Conservation (phyloP, 2,329 filamentous ascomycete genomes). For the Neonectria coccinea region DNA sequence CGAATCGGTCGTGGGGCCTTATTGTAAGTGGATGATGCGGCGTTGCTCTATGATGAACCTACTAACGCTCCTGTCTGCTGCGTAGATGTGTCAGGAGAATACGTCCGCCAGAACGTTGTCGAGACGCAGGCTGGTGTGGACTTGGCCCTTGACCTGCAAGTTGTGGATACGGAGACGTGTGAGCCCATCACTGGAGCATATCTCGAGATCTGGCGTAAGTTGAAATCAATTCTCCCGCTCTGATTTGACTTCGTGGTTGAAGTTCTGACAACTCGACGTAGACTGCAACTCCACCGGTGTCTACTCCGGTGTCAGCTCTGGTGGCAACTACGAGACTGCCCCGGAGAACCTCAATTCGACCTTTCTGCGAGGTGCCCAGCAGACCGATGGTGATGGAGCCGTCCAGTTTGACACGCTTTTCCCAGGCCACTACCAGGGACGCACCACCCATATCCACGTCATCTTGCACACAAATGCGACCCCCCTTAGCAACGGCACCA, state of each 20-base stretch:
- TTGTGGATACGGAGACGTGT: slow-evolving; percentile 16
- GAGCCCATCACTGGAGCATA: slow-evolving; percentile 14
- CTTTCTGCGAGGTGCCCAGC: slow-evolving; percentile 55
- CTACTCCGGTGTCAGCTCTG: slow-evolving; percentile 21
- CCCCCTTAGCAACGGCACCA: slow-evolving; percentile 60
- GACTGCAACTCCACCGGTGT: slow-evolving; percentile 24
- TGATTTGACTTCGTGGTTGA: no score
- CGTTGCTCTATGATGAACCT: no score
- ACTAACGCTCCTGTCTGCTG: not conserved
- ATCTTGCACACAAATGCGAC: slow-evolving; percentile 36
- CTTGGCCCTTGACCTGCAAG: slow-evolving; percentile 18
- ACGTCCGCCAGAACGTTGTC: slow-evolving; percentile 16
- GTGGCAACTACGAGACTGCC: slow-evolving; percentile 12
- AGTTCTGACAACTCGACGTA: not conserved
- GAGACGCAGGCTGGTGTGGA: slow-evolving; percentile 10
- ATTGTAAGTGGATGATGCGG: slow-evolving; percentile 5
- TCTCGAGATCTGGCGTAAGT: slow-evolving; percentile 25
- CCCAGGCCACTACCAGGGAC: slow-evolving; percentile 57
- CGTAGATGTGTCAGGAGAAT: slow-evolving; percentile 19
- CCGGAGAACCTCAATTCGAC: slow-evolving; percentile 46
- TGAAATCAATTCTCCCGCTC: no score
- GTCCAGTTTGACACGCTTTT: slow-evolving; percentile 56
- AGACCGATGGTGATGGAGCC: slow-evolving; percentile 54
- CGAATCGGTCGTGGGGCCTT: slow-evolving; percentile 12
- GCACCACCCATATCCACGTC: slow-evolving; percentile 50